A percentile compares a stretch with the other conserved stretches of the same genome.
These are phyloP conservation scores for Schizopora paradoxa DNA, from an alignment of 1,284 basidiomycete species.

Conservation along the genomic window DNA sequence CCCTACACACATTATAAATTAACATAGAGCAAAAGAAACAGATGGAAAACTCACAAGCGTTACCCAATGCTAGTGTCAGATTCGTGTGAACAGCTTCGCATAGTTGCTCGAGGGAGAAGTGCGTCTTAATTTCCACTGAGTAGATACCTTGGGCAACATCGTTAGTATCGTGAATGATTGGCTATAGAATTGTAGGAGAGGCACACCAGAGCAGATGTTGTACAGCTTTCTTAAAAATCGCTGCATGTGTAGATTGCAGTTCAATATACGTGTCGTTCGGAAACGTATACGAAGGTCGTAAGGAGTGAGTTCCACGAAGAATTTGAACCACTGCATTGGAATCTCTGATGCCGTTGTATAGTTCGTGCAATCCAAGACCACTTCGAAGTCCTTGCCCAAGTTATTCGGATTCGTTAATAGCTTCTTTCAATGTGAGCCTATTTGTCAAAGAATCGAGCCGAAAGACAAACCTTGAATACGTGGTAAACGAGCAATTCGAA, in stretches of 20 bases:
- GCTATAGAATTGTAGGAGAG: background rate
- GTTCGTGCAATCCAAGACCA: constrained; percentile 80
- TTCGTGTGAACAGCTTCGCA: constrained; percentile 47
- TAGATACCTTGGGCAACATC: constrained; percentile 42
- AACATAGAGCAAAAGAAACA: background rate
- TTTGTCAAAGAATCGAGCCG: constrained; percentile 5
- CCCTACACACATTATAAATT: constrained; percentile 32
- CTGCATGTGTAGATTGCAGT: constrained; percentile 72
- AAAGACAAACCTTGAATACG: constrained; percentile 61
- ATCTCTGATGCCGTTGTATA: constrained; percentile 75
- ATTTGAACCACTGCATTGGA: constrained; percentile 78
- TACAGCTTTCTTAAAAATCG: constrained; percentile 72
- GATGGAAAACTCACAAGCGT: constrained; percentile 43
- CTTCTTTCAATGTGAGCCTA: constrained; percentile 21
- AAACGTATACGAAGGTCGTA: constrained; percentile 56
- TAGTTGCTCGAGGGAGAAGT: constrained; percentile 55
- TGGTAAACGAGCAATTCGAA: constrained; percentile 82
- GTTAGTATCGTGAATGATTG: constrained; percentile 3
- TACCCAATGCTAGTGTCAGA: constrained; percentile 42
- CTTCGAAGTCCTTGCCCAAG: constrained; percentile 53
- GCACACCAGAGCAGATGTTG: constrained; percentile 67
- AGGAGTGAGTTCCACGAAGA: constrained; percentile 75
- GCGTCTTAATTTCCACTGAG: constrained; percentile 50
- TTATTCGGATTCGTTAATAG: constrained; percentile 40
- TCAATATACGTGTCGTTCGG: constrained; percentile 63